Percentiles rank a stretch among this genome's conserved stretches.
phyloP scores from a whole-genome alignment of 352 stramenopile genomes.

The Phytophthora sojae region DNA sequence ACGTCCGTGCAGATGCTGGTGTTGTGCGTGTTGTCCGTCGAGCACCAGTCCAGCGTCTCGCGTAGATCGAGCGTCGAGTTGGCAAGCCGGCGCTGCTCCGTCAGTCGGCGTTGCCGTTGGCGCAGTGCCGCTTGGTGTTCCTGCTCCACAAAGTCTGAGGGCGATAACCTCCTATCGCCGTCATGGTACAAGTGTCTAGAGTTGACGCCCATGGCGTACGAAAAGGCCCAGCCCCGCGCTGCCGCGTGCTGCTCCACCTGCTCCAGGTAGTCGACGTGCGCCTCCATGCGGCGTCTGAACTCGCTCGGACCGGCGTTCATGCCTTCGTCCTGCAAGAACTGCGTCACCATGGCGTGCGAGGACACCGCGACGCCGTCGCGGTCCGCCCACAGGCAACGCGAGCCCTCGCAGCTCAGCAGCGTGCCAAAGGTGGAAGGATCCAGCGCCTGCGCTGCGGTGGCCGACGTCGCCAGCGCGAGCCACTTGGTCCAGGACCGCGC shows the following conservation, averaged over 20 bases:
- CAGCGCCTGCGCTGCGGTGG: slow-evolving; percentile 10
- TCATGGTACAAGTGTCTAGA: slow-evolving; percentile 71
- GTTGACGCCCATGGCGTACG: slow-evolving; percentile 76
- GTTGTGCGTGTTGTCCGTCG: slow-evolving; percentile 66
- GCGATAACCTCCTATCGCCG: slow-evolving; percentile 39
- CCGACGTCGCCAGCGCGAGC: slow-evolving; percentile 10
- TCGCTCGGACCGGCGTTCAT: slow-evolving; percentile 41
- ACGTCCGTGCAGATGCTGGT: slow-evolving; percentile 75
- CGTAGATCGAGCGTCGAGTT: slow-evolving; percentile 40
- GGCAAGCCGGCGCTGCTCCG: slow-evolving; percentile 15
- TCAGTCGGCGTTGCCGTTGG: slow-evolving; percentile 33
- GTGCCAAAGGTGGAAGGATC: slow-evolving; percentile 61
- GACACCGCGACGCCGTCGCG: slow-evolving; percentile 42
- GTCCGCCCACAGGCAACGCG: slow-evolving; percentile 67
- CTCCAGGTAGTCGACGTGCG: slow-evolving; percentile 74
- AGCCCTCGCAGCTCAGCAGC: slow-evolving; percentile 51
- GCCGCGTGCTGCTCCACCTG: slow-evolving; percentile 63
- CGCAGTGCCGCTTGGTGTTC: slow-evolving; percentile 55
- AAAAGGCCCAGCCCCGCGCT: slow-evolving; percentile 49
- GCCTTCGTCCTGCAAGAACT: slow-evolving; percentile 61
- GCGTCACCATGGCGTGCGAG: slow-evolving; percentile 58
- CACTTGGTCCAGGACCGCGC: slow-evolving; percentile 6
- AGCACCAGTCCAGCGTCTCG: slow-evolving; percentile 76
- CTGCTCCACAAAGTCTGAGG: slow-evolving; percentile 67
- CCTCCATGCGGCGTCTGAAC: slow-evolving; percentile 59